A percentile compares a stretch with the other conserved stretches of the same genome.
Conservation (phyloP, 208 protist genomes). For the Crithidia mellificae region DNA sequence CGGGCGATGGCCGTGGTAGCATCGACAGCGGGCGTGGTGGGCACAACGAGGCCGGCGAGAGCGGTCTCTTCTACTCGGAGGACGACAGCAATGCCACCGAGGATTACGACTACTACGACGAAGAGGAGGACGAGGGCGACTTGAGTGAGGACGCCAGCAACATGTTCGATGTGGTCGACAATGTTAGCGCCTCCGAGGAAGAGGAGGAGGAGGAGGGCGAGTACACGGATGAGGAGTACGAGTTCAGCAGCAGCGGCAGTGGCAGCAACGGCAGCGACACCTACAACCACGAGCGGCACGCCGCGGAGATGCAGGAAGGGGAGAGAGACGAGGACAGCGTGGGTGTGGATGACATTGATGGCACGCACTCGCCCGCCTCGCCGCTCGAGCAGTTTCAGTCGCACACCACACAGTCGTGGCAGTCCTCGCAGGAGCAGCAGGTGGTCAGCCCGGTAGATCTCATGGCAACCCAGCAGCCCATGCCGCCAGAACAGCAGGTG, state of each 20-base stretch:
- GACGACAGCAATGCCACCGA: slow-evolving; percentile 17
- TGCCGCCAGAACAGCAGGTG: not conserved
- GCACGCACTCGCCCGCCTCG: not conserved
- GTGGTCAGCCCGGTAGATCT: not conserved
- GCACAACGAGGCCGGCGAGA: slow-evolving; percentile 12
- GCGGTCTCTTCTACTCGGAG: slow-evolving; percentile 13
- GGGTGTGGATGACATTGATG: not conserved
- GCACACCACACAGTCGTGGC: slow-evolving; percentile 4
- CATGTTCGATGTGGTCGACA: slow-evolving; percentile 9
- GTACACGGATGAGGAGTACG: slow-evolving; percentile 26
- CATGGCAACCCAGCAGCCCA: slow-evolving; percentile 2
- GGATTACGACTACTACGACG: slow-evolving; percentile 20
- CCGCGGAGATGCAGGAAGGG: slow-evolving; percentile 2
- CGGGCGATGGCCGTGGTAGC: slow-evolving; percentile 6
- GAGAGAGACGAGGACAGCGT: no score
- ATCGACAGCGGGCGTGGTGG: not conserved
- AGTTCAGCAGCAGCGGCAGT: slow-evolving; percentile 9
- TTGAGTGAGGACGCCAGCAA: slow-evolving; percentile 11
- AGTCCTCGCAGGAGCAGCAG: slow-evolving; percentile 8
- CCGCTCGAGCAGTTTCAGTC: not conserved
- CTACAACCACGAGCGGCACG: slow-evolving; percentile 26
- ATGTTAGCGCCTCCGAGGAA: slow-evolving; percentile 16
- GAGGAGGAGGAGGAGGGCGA: slow-evolving; percentile 31
- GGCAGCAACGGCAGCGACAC: slow-evolving; percentile 16
- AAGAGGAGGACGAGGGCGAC: slow-evolving; percentile 17